Evolutionary conservation across 164 flowering plant genomes (phyloP), one percentile per base, ranked within the genome.

Genomic region (Echeveria elegans): DNA sequence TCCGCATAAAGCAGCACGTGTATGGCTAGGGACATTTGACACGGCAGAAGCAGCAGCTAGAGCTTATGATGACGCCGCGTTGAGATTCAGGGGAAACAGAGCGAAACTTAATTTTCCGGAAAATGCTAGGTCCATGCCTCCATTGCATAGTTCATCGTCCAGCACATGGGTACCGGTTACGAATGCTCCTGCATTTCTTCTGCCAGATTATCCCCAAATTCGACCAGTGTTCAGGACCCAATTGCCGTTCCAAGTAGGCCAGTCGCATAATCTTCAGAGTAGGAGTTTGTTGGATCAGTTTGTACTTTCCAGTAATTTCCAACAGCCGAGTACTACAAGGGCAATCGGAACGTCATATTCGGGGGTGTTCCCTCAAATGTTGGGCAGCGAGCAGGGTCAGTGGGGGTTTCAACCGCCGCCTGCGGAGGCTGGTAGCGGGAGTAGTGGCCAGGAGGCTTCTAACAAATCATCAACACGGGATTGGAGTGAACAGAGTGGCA

Each of bases 21-120:
- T 63, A 3, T 63, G 66, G 66, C 45, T 63, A 36, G 66, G 66
- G 45, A 63, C 66, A 63, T 63, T 63, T 36, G 66, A 63, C 29
- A 63, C 66, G 8, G 66, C 66, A 5, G 66, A 63, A 15, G 66
- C 66, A n/a, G 66, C 66, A 36, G 66, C 66, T 19, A 63, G 45
- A 63, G 66, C 66, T 0, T 63, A 63, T 10, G 66, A 63, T 21
- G 47, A 36, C 1, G 66, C 66, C 4, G 66, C 66, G 5, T 40
- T 63, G 14, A 63, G 29, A 40, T 63, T 63, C 30, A 63, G 66
- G 19, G 66, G 66, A 34, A 63, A 63, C 66, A 63, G 66, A 63
- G 66, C 66, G 26, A 63, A 63, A 37, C 66, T 63, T 8, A 63
- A 63, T 63, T 63, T 63, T 36, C 66, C 66, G 2, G 66, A 63